These are phyloP conservation scores for Paxillus involutus DNA, from an alignment of 768 basidiomycete genomes.

Conservation along the genomic window DNA sequence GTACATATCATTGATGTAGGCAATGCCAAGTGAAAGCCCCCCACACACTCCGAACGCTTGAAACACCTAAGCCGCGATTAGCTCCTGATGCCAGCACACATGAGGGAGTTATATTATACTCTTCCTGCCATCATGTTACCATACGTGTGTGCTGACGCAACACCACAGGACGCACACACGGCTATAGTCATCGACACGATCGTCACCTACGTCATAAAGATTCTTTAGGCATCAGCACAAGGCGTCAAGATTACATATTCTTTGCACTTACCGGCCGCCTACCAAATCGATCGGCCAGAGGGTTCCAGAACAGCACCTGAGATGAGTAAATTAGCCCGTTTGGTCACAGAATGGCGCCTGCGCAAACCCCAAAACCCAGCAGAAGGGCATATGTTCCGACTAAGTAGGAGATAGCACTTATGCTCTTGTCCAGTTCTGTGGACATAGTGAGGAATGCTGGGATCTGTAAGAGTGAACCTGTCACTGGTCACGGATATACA, in stretches of 20 bases:
- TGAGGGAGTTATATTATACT: neutral
- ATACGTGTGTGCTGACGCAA: neutral
- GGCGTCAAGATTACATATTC: neutral
- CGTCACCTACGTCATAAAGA: neutral
- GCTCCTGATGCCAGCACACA: no score
- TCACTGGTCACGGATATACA: neutral
- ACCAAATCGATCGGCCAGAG: neutral
- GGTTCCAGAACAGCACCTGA: neutral
- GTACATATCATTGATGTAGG: neutral
- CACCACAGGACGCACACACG: neutral
- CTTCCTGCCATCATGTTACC: neutral
- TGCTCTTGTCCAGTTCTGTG: conserved; percentile 2
- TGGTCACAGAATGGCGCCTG: neutral
- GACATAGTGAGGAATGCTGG: conserved; percentile 1
- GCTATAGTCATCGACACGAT: conserved; percentile 2
- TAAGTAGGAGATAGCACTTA: neutral
- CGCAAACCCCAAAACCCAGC: neutral
- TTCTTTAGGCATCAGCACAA: neutral
- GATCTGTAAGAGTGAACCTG: neutral
- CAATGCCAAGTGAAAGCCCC: neutral
- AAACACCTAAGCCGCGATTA: neutral
- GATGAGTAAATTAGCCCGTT: conserved; percentile 3
- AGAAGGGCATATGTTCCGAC: neutral
- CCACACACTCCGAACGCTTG: neutral
- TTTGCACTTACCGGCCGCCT: neutral